Evolutionary conservation across 2,329 filamentous ascomycete genomes (phyloP).

Genomic region (Talaromyces amestolkiae): DNA sequence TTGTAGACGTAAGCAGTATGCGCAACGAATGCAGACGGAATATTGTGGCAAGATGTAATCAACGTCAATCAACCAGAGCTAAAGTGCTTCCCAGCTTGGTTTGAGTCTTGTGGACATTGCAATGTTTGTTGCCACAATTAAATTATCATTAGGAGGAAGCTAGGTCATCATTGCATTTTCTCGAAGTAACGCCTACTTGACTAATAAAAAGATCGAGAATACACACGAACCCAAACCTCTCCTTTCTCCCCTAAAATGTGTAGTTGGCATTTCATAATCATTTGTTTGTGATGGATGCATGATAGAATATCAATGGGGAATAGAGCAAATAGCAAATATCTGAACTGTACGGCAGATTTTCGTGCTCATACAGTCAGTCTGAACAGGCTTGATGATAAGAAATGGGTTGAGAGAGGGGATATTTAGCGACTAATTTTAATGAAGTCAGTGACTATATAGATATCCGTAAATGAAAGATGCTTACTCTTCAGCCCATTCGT

Average conservation of each 20-base stretch:
- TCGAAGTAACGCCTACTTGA: neutral
- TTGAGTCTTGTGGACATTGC: no score
- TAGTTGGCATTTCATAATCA: neutral
- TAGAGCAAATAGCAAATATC: slow-evolving; percentile 2
- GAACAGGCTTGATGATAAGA: neutral
- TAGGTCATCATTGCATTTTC: neutral
- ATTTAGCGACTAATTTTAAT: neutral
- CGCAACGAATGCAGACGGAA: neutral
- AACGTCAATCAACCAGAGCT: neutral
- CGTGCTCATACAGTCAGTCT: neutral
- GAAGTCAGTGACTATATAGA: slow-evolving; percentile 17
- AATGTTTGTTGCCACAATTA: no score
- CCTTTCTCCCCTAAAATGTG: neutral
- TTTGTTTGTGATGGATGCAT: neutral
- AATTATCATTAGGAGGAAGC: neutral
- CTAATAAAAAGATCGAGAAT: neutral
- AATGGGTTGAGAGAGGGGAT: neutral
- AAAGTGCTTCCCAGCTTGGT: neutral
- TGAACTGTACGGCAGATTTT: neutral
- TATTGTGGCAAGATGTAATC: neutral
- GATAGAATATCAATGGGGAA: neutral
- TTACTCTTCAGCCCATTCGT: slow-evolving; percentile 84
- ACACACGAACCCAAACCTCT: neutral
- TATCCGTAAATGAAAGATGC: slow-evolving; percentile 23
- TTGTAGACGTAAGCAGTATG: neutral